Conservation (phyloP, 192 early-diverging fungal species). For the Dimargaris verticillata region DNA sequence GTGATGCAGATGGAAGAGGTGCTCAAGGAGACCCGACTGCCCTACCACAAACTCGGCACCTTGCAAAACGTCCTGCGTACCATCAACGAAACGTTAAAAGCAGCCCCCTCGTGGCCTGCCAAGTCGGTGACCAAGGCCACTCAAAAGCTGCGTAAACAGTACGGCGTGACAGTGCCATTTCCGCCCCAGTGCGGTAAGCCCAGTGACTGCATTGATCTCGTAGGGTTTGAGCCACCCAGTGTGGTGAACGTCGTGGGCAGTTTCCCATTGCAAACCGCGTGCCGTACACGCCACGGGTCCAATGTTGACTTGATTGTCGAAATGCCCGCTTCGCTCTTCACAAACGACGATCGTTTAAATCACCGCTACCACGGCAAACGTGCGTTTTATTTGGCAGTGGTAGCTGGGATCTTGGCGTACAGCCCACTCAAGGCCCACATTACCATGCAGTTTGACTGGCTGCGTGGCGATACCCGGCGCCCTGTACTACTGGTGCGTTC, state of each 20-base stretch:
- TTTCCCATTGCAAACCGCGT: conserved; percentile 62
- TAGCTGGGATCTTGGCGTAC: conserved; percentile 37
- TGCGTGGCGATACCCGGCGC: conserved; percentile 44
- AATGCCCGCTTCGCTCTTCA: conserved; percentile 75
- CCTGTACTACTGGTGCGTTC: conserved; percentile 35
- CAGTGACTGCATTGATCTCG: conserved; percentile 51
- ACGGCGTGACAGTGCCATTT: conserved; percentile 59
- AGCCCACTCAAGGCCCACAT: conserved; percentile 32
- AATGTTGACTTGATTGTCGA: conserved; percentile 84
- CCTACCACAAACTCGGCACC: conserved; percentile 17
- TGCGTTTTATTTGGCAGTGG: conserved; percentile 72
- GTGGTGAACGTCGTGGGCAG: conserved; percentile 74
- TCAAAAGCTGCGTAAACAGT: conserved; percentile 32
- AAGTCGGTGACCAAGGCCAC: conserved; percentile 17
- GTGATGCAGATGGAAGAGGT: conserved; percentile 55
- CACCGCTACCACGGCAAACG: conserved; percentile 91
- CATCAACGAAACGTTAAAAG: conserved; percentile 18
- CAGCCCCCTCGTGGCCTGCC: conserved; percentile 9
- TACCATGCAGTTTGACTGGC: conserved; percentile 28
- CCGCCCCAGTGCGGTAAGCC: conserved; percentile 37
- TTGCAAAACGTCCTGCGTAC: conserved; percentile 41
- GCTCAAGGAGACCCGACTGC: conserved; percentile 14
- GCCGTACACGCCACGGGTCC: conserved; percentile 35
- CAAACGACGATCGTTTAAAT: conserved; percentile 88
- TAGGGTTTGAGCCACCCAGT: conserved; percentile 58